Base-by-base conservation (phyloP, 2,329 filamentous ascomycete genomes). In the Ustilaginoidea virens region DNA sequence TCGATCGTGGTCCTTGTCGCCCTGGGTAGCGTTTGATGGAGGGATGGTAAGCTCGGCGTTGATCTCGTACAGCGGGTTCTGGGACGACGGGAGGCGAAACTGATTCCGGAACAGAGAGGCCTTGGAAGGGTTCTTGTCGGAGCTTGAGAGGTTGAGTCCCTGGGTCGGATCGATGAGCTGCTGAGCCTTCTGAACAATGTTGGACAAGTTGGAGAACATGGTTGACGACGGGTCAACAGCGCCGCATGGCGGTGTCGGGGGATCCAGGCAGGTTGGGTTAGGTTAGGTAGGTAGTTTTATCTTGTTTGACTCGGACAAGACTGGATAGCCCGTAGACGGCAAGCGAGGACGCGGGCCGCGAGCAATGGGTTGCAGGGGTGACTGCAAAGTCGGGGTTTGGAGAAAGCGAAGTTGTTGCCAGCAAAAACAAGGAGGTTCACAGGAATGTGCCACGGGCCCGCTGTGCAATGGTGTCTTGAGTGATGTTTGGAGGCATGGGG, bases 21-120 rank as follows among this genome's bases (percentile, higher is more conserved):
- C 75, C 27, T 76, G 70, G 35, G 67, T 74, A 41, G 61, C 68
- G 53, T 77, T 80, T 38, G 72, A 71, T 36, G 71, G 74, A 31
- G 78, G 76, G 34, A 98, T 80, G 32, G 85, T 92, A 35, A 98
- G 72, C 61, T 98, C 90, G 47, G 90, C 86, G 36, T 80, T 85
- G 57, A 98, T 94, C 62, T 98, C 90, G 58, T 92, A 85, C 33
- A 96, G 69, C 32, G 90, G 90, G 37, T 80, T 86, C 57, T 98
- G 87, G 22, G 82, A 79, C 47, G 83, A 74, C 25, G 90, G 90
- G 19, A 98, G 77, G 40, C 90, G 82, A 61, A 98, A 98, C 57
- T 98, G 90, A 53, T 80, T 78, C 59, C 90, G 85, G 61, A 96
- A 98, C 34, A 96, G 72, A 29, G 80, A 78, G 32, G 85, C 75